Evolutionary conservation across 257 asterid genomes (phyloP), one percentile per base, ranked within the genome.

Genomic region (Eustoma russellianum): DNA sequence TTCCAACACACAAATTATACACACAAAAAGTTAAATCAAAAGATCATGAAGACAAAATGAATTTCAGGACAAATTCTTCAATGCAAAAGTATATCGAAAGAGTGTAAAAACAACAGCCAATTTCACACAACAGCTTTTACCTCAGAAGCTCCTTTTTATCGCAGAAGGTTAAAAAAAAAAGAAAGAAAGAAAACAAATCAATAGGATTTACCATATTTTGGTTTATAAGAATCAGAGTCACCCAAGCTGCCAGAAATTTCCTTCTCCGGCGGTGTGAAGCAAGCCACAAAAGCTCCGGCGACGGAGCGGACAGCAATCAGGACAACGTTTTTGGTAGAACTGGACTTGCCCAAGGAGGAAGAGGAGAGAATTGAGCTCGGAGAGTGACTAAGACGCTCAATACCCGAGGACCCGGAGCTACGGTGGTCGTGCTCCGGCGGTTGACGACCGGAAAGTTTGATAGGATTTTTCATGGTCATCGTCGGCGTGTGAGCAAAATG

Each of bases 221-320:
- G 44, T 55, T 55, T 53, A 34, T 47, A 57, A 38, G 58, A 56
- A 54, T 41, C 48, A 19, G 82, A 78, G 63, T 73, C 77, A 47
- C 53, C 74, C 40, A 50, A 70, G 57, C 61, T 61, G 56, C 47
- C 63, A 0, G 80, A 73, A 57, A 41, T 55, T 10, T 63, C 60
- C 10, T 78, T 69, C 13, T 57, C 57, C 7, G 95, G 92, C 0
- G 92, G 88, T n/a, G 86, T 60, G 60, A 89, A 83, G 48, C 97
- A 89, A 14, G 78, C 56, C 7, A 68, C 52, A 53, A 89, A 75
- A 55, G 77, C 83, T 34, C 70, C 86, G 16, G 78, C 74, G 60
- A 89, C 38, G 13, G 81, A 70, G 48, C 80, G 78, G 46, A 76
- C 83, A 44, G 76, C 82, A 74, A 47, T 44, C 64, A 50, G 64